Evolutionary conservation across 306 rosid species (phyloP), one percentile per base, ranked within the genome.

Genomic region (Crataegus laevigata): DNA sequence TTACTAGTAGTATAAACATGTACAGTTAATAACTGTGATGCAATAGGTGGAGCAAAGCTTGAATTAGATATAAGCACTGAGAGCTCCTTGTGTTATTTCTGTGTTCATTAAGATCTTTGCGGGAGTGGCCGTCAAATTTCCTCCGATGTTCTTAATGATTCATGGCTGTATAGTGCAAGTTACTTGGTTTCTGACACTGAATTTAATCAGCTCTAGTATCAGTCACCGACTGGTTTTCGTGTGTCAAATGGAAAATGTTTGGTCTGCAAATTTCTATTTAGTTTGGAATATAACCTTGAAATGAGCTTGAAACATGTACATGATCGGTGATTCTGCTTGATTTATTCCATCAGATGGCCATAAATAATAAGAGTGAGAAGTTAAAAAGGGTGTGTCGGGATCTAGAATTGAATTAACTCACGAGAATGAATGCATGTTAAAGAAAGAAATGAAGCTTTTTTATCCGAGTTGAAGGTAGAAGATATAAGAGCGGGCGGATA

Each of bases 1-100:
- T 30, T 75, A 63, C 71, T 42, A 51, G 65, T 74, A 43, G 55
- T 4, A n/a, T 67, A 42, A 60, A 3, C 70, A 24, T 76, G 74
- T 68, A 55, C 73, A 36, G 73, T 34, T 60, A 10, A 45, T 69
- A 25, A 69, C 25, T 69, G 36, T 12, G 40, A 74, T 73, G 60
- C 77, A 73, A 9, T 43, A 4, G 50, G 50, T 24, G 58, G 68
- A 30, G 4, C 45, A 30, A 19, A 43, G 28, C n/a, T 5, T 73
- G 21, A 52, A 73, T 38, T 30, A 30, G 43, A 59, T 40, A 2
- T 59, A 8, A 24, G 24, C 5, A 28, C 11, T 15, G 62, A 25
- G 42, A 61, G 78, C 61, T 45, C 28, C 67, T 45, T 24, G 40
- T 30, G 34, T 63, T 63, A 12, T 30, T 59, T 25, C 64, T 26